These are phyloP conservation scores for Podila verticillata DNA, from an alignment of 192 early-diverging fungal genomes.

Conservation along the genomic window DNA sequence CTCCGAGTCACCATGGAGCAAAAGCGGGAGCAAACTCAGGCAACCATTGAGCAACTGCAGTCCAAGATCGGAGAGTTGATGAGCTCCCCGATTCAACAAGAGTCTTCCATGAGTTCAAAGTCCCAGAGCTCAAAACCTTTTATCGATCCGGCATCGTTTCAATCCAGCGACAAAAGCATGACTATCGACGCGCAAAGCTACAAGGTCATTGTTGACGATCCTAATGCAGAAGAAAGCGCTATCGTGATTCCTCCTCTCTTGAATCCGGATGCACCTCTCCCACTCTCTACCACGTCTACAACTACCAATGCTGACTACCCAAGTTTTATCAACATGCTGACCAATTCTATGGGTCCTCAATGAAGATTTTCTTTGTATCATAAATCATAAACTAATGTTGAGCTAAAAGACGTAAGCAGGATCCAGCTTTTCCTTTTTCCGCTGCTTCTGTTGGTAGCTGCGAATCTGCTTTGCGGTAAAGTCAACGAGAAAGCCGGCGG, in stretches of 20 bases:
- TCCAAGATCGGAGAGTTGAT: neutral
- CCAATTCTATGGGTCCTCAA: neutral
- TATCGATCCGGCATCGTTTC: too few relatives aligned
- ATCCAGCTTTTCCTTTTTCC: conserved; percentile 34
- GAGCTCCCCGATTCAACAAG: neutral
- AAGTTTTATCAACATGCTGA: neutral
- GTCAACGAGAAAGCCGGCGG: conserved; percentile 29
- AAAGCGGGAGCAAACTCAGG: neutral
- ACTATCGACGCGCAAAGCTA: too few relatives aligned
- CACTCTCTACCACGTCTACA: neutral
- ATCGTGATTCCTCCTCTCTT: neutral
- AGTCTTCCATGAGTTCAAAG: too few relatives aligned
- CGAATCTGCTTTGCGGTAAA: conserved; percentile 32
- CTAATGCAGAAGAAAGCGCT: too few relatives aligned
- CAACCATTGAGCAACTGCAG: neutral
- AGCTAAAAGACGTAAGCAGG: neutral
- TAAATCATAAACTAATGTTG: too few relatives aligned
- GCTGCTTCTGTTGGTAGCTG: conserved; percentile 28
- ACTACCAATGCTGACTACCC: neutral
- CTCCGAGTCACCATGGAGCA: neutral
- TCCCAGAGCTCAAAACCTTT: too few relatives aligned
- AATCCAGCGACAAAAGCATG: too few relatives aligned
- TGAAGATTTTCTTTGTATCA: too few relatives aligned
- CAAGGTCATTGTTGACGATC: too few relatives aligned
- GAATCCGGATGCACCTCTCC: neutral